Conservation (phyloP, 352 stramenopile genomes). For the Globisporangium middletonii region DNA sequence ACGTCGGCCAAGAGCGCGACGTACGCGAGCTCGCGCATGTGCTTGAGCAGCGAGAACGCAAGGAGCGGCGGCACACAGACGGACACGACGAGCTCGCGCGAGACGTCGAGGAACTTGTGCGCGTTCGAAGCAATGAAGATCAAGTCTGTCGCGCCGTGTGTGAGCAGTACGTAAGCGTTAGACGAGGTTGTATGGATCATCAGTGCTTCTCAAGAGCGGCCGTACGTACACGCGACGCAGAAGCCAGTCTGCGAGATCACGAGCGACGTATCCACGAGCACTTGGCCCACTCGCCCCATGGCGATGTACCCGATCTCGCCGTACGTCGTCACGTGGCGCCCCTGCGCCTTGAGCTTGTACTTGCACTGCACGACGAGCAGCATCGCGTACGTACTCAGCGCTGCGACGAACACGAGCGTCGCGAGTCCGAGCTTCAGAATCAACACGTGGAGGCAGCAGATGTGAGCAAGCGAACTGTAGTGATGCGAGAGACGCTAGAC, state of each 20-base stretch:
- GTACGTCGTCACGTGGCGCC: slow-evolving; percentile 59
- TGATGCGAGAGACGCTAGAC: background rate
- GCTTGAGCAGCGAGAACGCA: slow-evolving; percentile 75
- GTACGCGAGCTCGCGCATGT: slow-evolving; percentile 86
- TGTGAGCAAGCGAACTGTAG: background rate
- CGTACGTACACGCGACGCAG: slow-evolving; percentile 70
- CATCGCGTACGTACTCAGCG: slow-evolving; percentile 67
- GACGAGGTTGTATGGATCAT: background rate
- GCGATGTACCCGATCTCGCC: slow-evolving; percentile 82
- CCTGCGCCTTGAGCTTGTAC: slow-evolving; percentile 58
- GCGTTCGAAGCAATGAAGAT: slow-evolving; percentile 91
- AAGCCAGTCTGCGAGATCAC: slow-evolving; percentile 88
- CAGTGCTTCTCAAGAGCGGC: no score
- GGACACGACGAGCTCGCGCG: slow-evolving; percentile 44
- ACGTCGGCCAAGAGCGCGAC: slow-evolving; percentile 86
- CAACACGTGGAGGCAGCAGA: background rate
- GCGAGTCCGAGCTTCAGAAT: slow-evolving; percentile 38
- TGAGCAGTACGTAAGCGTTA: background rate
- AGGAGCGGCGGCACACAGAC: slow-evolving; percentile 63
- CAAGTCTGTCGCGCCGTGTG: slow-evolving; percentile 42
- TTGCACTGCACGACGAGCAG: slow-evolving; percentile 76
- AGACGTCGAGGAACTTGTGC: slow-evolving; percentile 59
- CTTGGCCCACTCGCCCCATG: slow-evolving; percentile 55
- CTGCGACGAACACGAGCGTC: slow-evolving; percentile 44
- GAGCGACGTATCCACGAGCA: slow-evolving; percentile 79